Percentiles rank a stretch among this genome's conserved stretches.
Evolutionary conservation across 441 rosid species (phyloP).

Genomic region (Codiaeum variegatum): DNA sequence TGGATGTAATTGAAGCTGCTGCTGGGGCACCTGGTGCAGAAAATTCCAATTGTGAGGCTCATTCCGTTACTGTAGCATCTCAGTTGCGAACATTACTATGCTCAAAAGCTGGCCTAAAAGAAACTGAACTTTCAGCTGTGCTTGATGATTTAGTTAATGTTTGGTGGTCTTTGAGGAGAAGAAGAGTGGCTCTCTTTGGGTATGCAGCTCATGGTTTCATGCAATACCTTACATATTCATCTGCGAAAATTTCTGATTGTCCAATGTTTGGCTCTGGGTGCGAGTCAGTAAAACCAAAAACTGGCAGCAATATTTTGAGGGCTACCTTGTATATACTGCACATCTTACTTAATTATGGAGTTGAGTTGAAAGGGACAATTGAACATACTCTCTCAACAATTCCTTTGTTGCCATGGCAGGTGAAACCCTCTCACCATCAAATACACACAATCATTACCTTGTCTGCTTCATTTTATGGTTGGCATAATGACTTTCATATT

Average conservation of each 20-base stretch:
- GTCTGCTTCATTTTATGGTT: background rate
- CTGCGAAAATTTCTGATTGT: slow-evolving; percentile 45
- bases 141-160: slow-evolving; percentile 65
- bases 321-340: slow-evolving; percentile 82
- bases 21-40: slow-evolving; percentile 80
- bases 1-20: slow-evolving; percentile 66
- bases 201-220: slow-evolving; percentile 83
- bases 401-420: slow-evolving; percentile 98
- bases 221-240: slow-evolving; percentile 71
- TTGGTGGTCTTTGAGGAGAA: slow-evolving; percentile 89
- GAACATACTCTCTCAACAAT: slow-evolving; percentile 74
- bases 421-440: slow-evolving; percentile 18
- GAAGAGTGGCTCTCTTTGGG: slow-evolving; percentile 88
- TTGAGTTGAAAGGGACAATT: slow-evolving; percentile 82
- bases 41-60: slow-evolving; percentile 47
- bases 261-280: slow-evolving; percentile 49
- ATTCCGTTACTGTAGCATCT: slow-evolving; percentile 67
- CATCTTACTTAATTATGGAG: slow-evolving; percentile 83
- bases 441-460: background rate
- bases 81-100: slow-evolving; percentile 46
- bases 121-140: slow-evolving; percentile 36
- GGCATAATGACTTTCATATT: background rate
- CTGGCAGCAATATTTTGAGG: slow-evolving; percentile 66
- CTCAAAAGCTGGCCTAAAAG: slow-evolving; percentile 43
- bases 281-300: slow-evolving; percentile 56